phyloP scores from a whole-genome alignment of 441 rosid genomes.

The Corymbia calophylla region DNA sequence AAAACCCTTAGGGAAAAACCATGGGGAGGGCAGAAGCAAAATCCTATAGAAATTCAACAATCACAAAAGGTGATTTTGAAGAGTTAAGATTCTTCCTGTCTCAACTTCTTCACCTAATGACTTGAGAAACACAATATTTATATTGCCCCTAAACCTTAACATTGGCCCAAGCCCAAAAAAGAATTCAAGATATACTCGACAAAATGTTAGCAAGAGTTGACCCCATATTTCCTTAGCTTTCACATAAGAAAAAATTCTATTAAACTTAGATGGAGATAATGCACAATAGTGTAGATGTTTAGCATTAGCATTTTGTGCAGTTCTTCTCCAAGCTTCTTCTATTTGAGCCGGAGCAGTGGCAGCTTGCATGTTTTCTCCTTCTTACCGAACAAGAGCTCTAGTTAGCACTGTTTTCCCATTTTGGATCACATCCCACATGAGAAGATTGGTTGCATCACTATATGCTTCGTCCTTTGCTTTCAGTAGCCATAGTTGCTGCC shows the following conservation, averaged over 20 bases:
- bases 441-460: neutral
- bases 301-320: neutral
- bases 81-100: too few relatives aligned
- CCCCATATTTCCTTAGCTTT: neutral
- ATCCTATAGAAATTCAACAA: too few relatives aligned
- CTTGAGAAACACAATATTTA: too few relatives aligned
- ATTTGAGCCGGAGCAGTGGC: neutral
- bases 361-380: neutral
- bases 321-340: neutral
- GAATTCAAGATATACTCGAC: too few relatives aligned
- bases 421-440: neutral
- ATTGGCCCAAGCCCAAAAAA: too few relatives aligned
- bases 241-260: neutral
- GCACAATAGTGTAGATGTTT: neutral
- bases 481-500: neutral
- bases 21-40: too few relatives aligned
- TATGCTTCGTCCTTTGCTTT: neutral
- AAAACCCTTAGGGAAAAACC: too few relatives aligned
- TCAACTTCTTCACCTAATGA: too few relatives aligned
- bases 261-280: neutral
- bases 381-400: neutral
- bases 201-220: neutral
- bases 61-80: too few relatives aligned
- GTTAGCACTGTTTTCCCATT: neutral
- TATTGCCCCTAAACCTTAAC: too few relatives aligned